Evolutionary conservation across 2,329 filamentous ascomycete species (phyloP).

Genomic region (Hymenoscyphus repandus): DNA sequence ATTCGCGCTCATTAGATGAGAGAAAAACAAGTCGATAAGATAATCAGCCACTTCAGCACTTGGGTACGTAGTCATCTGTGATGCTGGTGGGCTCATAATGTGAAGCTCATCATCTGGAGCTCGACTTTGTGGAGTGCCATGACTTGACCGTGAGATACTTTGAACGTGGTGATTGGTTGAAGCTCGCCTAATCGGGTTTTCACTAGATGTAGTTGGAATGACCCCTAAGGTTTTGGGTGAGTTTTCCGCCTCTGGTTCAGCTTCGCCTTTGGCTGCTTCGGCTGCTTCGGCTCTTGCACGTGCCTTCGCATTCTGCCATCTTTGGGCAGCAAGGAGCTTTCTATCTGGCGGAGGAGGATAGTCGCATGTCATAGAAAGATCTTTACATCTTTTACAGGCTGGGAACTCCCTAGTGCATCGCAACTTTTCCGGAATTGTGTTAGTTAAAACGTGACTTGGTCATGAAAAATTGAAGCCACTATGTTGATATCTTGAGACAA

Average conservation of each 20-base stretch:
- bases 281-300: slow-evolving; percentile 4
- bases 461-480: background rate
- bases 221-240: background rate
- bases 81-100: background rate
- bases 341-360: slow-evolving; percentile 20
- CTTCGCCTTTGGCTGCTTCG: background rate
- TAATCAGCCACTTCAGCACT: slow-evolving; percentile 11
- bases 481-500: background rate
- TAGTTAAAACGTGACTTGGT: background rate
- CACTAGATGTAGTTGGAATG: background rate
- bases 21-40: slow-evolving; percentile 18
- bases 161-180: too few species aligned
- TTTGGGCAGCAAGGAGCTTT: slow-evolving; percentile 16
- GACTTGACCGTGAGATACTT: too few species aligned
- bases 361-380: slow-evolving; percentile 15
- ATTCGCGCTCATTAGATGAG: slow-evolving; percentile 9
- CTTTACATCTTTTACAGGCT: slow-evolving; percentile 17
- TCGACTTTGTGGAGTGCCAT: background rate
- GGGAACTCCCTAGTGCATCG: slow-evolving; percentile 18
- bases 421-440: slow-evolving; percentile 7
- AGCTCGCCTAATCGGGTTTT: too few species aligned
- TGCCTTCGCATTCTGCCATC: slow-evolving; percentile 16
- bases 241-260: background rate
- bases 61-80: slow-evolving; percentile 2
- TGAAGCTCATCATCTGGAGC: background rate